Conservation (phyloP, 2,329 filamentous ascomycete species). For the Didymella glomerata region DNA sequence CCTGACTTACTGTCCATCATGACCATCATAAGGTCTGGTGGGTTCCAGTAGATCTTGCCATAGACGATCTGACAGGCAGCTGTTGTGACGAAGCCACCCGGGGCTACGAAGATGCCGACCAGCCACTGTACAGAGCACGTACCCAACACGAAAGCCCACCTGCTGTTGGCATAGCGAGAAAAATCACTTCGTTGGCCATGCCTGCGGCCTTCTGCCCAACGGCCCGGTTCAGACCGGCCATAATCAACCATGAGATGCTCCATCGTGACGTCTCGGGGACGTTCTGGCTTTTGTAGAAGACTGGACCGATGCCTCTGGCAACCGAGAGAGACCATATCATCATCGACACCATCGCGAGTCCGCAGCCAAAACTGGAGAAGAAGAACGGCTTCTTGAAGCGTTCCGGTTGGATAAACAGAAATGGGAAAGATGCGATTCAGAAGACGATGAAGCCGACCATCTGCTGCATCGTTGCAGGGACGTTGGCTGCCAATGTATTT, state of each 20-base stretch:
- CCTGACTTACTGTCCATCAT: constrained; percentile 48
- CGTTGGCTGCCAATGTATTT: no score
- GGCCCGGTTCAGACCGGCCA: constrained; percentile 56
- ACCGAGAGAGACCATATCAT: constrained; percentile 51
- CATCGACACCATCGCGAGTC: constrained; percentile 55
- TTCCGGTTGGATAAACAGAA: constrained; percentile 27
- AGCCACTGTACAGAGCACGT: constrained; percentile 52
- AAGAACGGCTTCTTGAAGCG: constrained; percentile 59
- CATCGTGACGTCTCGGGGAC: constrained; percentile 49
- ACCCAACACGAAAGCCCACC: constrained; percentile 50
- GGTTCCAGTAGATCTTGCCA: constrained; percentile 50
- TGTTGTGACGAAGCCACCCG: constrained; percentile 55
- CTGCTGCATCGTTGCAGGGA: no score
- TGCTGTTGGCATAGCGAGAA: constrained; percentile 52
- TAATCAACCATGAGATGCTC: constrained; percentile 56
- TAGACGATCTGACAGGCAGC: constrained; percentile 50
- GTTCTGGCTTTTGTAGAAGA: constrained; percentile 52
- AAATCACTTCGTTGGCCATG: constrained; percentile 57
- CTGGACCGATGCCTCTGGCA: constrained; percentile 52
- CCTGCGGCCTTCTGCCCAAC: constrained; percentile 54
- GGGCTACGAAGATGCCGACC: constrained; percentile 52
- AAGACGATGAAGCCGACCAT: no score
- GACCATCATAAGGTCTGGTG: constrained; percentile 54
- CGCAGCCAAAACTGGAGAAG: constrained; percentile 55
- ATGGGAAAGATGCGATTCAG: no score